phyloP scores from a whole-genome alignment of 176 grass and related monocot genomes.

The Hordeum marinum region DNA sequence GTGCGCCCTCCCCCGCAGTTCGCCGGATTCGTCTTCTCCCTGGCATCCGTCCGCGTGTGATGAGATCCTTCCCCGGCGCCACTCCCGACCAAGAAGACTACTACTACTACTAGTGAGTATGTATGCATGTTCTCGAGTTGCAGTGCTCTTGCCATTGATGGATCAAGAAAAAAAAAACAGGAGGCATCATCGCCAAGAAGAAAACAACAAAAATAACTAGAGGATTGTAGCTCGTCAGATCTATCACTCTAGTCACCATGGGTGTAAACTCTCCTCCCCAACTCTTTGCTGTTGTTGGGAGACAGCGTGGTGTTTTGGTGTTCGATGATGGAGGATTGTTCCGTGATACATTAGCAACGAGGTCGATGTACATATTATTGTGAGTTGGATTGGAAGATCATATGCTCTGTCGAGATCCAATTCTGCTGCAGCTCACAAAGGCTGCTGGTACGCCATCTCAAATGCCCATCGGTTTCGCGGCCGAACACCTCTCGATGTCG shows the following conservation, averaged over 20 bases:
- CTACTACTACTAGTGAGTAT: background rate
- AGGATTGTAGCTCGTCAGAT: background rate
- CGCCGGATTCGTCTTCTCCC: conserved; percentile 52
- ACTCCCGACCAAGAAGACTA: background rate
- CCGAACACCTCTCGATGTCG: too few relatives aligned
- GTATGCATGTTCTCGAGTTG: background rate
- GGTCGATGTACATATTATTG: background rate
- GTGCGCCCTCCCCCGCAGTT: conserved; percentile 35
- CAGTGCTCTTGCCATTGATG: conserved; percentile 18
- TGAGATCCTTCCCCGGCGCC: background rate
- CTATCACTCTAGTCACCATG: background rate
- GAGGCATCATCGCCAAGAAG: background rate
- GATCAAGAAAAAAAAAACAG: background rate
- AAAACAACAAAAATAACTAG: background rate
- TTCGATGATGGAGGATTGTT: background rate
- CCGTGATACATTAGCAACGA: background rate
- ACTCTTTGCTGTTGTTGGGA: background rate
- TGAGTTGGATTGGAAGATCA: background rate
- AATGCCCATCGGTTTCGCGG: background rate
- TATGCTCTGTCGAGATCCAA: background rate
- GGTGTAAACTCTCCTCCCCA: background rate
- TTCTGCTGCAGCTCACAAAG: background rate
- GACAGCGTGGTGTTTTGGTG: background rate
- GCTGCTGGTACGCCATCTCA: background rate
- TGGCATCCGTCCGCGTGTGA: conserved; percentile 38